These are phyloP conservation scores for Metroxylon sagu DNA, from an alignment of 176 grass and related monocot genomes.

Conservation along the genomic window DNA sequence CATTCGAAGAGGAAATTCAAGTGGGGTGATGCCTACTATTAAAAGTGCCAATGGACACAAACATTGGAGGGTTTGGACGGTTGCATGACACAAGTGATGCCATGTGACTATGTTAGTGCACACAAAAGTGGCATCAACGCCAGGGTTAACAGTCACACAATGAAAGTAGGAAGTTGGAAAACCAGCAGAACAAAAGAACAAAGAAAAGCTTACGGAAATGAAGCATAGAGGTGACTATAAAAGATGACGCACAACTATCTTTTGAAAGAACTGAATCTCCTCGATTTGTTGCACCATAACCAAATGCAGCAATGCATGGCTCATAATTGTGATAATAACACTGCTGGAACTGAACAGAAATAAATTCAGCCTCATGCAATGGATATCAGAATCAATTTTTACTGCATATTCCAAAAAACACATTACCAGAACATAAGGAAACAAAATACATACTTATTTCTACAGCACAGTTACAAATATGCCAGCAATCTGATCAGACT, in stretches of 20 bases:
- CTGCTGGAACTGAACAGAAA: too few species aligned
- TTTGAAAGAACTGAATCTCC: too few species aligned
- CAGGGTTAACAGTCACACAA: conserved; percentile 50
- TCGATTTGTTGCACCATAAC: too few species aligned
- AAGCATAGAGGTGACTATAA: too few species aligned
- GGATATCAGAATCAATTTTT: background rate
- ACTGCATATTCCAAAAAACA: background rate
- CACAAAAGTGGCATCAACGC: conserved; percentile 59
- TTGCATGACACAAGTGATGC: conserved; percentile 40
- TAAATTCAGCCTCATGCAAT: too few species aligned
- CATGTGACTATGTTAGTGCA: conserved; percentile 59
- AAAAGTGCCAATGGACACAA: conserved; percentile 44
- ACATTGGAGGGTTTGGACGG: conserved; percentile 48
- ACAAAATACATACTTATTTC: conserved; percentile 34
- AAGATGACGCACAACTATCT: too few species aligned
- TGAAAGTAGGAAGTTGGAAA: too few species aligned
- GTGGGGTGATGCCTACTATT: conserved; percentile 47
- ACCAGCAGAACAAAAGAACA: background rate
- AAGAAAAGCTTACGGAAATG: too few species aligned
- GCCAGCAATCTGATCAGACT: conserved; percentile 38
- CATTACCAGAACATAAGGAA: too few species aligned
- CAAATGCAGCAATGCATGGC: too few species aligned
- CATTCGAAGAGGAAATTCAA: conserved; percentile 31
- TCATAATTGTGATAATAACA: too few species aligned
- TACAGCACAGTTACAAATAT: conserved; percentile 42